phyloP scores from a whole-genome alignment of 139 green algal species.

The Diplosphaera chodatii region DNA sequence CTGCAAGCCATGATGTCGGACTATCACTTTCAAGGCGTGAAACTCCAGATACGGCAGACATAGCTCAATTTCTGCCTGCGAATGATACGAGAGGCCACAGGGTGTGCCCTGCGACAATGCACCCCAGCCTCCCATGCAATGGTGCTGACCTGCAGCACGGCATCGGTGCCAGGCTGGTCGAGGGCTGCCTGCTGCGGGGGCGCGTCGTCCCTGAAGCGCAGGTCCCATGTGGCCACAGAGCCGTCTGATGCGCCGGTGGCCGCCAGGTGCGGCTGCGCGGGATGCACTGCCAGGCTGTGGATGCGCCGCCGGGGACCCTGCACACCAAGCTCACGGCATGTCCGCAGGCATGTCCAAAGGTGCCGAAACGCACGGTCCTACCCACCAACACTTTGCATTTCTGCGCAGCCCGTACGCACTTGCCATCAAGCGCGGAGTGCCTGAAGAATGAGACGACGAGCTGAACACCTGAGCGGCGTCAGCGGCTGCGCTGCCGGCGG shows the following conservation, averaged over 20 bases:
- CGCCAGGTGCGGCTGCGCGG: conserved; percentile 44
- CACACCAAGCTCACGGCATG: background rate
- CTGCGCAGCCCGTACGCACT: background rate
- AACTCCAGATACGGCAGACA: too few species aligned
- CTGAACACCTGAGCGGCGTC: conserved; percentile 4
- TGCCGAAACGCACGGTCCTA: background rate
- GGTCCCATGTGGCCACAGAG: conserved; percentile 46
- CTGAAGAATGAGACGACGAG: too few species aligned
- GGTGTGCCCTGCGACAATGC: too few species aligned
- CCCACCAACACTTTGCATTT: background rate
- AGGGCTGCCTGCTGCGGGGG: background rate
- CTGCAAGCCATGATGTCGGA: conserved; percentile 8
- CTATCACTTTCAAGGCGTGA: too few species aligned
- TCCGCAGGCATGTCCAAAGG: background rate
- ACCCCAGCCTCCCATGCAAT: too few species aligned
- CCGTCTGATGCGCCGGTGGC: conserved; percentile 29
- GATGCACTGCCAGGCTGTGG: conserved; percentile 40
- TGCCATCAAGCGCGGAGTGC: background rate
- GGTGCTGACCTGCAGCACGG: background rate
- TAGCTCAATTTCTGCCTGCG: too few species aligned
- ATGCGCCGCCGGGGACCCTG: conserved; percentile 13
- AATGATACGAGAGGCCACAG: too few species aligned
- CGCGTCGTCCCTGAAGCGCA: conserved; percentile 24
- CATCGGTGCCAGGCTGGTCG: background rate
- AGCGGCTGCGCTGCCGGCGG: conserved; percentile 16